Base-by-base conservation (phyloP, 495 filamentous ascomycete species). In the Sordaria brevicollis region DNA sequence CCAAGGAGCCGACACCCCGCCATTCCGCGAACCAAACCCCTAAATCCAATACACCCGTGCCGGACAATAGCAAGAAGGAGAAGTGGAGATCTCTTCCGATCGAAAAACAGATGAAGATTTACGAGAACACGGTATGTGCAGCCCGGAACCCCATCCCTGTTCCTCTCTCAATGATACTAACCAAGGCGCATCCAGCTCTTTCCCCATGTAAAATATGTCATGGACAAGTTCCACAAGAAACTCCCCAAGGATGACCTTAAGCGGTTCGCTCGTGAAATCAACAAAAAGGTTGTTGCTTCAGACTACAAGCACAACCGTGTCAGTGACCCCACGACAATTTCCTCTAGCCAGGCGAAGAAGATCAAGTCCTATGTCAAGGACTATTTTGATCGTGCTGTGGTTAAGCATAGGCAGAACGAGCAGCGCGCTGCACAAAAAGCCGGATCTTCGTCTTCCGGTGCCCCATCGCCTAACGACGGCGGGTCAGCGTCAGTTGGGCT, bases 41-140 rank as follows among this genome's bases (percentile, higher is more conserved):
- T 1, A 89, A 90, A 67, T 87, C 87, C 69, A 85, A 82, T 31
- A 86, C 86, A 13, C 79, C 82, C 10, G 84, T 84, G 5, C 86
- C 88, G 54, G 87, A 90, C 49, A 29, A 17, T 68, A 86, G 86
- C 67, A 91, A 89, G 76, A 87, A 88, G 70, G 92, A 95, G 69
- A 94, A 92, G 78, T 98, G 94, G 94, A 86, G 88, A 72, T 89
- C 85, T 74, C 86, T 90, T 68, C 83, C 89, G 19, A 82, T 92
- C 71, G 93, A 97, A 68, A 97, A 97, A 79, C 90, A 93, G 78
- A 94, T 92, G 86, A 96, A 92, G 80, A 83, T 96, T 4, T 97
- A 97, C 73, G 93, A 96, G 77, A 93, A 93, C 75, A 94, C 93
- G 19, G 93, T 95, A 83, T 76, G 90, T 69, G 10, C 65, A 49